A percentile compares a stretch with the other conserved stretches of the same genome.
Conservation (phyloP, 2,329 filamentous ascomycete species). For the Neofusicoccum parvum region DNA sequence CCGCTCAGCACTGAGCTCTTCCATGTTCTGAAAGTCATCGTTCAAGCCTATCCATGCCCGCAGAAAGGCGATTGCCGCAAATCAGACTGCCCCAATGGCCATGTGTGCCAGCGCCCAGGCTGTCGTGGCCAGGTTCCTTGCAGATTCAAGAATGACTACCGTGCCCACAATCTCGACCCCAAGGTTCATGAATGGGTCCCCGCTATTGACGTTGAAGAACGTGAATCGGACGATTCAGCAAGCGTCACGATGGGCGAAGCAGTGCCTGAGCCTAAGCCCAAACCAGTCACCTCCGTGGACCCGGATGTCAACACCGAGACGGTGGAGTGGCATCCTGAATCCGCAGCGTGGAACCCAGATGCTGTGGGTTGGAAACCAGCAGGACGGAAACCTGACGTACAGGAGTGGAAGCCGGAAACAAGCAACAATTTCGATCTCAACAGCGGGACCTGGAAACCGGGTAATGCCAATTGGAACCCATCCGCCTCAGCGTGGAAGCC, state of each 20-base stretch:
- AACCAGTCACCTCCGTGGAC: not conserved
- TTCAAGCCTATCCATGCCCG: slow-evolving; percentile 47
- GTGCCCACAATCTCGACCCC: slow-evolving; percentile 29
- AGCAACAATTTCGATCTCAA: not conserved
- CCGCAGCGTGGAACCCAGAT: slow-evolving; percentile 6
- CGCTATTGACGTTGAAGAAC: slow-evolving; percentile 17
- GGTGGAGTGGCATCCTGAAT: not conserved
- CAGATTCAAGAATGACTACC: slow-evolving; percentile 28
- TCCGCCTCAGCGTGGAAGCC: not conserved
- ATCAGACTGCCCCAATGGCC: slow-evolving; percentile 49
- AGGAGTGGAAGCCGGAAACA: not conserved
- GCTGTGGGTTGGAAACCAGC: not conserved
- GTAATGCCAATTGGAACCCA: not conserved
- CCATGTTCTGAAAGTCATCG: slow-evolving; percentile 49
- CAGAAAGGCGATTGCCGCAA: slow-evolving; percentile 45
- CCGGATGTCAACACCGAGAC: not conserved
- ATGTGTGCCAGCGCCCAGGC: slow-evolving; percentile 44
- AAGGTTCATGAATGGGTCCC: slow-evolving; percentile 29
- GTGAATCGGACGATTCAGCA: not conserved
- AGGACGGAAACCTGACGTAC: not conserved
- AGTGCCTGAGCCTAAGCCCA: not conserved
- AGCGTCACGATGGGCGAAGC: slow-evolving; percentile 4
- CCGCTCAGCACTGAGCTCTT: slow-evolving; percentile 43
- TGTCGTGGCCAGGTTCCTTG: slow-evolving; percentile 30
- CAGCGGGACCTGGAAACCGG: not conserved